Evolutionary conservation across 129 eudicot genomes (phyloP).

Genomic region (Silybum marianum): DNA sequence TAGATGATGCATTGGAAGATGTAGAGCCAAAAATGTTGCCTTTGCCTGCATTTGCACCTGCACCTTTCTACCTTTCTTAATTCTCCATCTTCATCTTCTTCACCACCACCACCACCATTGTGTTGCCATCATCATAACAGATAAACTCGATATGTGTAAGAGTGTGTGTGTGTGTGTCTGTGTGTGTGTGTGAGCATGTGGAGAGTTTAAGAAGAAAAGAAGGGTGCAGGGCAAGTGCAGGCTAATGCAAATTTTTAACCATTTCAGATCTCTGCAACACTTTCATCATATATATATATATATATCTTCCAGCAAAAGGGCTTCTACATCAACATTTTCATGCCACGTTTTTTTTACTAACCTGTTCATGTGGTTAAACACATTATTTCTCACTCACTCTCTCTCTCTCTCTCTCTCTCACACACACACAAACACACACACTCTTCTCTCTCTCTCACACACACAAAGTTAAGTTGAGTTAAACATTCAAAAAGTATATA

Average conservation of each 20-base stretch:
- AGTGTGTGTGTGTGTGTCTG: not conserved
- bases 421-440: too few species aligned
- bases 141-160: not conserved
- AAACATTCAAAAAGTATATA: not conserved
- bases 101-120: not conserved
- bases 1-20: not conserved
- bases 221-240: slow-evolving; percentile 27
- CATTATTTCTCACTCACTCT: too few species aligned
- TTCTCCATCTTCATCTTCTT: not conserved
- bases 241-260: slow-evolving; percentile 2
- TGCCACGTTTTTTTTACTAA: not conserved
- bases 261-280: not conserved
- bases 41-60: slow-evolving; percentile 29
- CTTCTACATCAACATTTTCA: not conserved
- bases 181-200: not conserved
- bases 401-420: not conserved
- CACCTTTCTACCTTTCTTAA: slow-evolving; percentile 20
- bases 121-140: not conserved
- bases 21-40: not conserved
- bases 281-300: not conserved
- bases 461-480: not conserved
- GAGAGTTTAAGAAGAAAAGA: slow-evolving; percentile 11
- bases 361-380: not conserved
- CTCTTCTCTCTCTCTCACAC: too few species aligned
- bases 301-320: not conserved